Base-by-base conservation (phyloP, 441 rosid species). In the Dalechampia spathulata region DNA sequence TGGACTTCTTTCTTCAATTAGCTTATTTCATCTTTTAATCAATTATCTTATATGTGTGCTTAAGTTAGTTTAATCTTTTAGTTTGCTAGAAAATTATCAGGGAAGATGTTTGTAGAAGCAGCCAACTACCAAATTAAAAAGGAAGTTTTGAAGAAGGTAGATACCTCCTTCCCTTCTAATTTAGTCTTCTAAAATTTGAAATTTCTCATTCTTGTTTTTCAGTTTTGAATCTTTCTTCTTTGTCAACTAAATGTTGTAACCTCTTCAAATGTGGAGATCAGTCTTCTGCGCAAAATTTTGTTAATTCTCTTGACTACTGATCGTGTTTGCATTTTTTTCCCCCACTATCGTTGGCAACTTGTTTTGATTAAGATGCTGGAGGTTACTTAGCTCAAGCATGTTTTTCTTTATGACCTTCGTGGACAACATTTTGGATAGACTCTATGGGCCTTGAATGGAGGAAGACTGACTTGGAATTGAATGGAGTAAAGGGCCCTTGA, bases 101-200 rank as follows among this genome's bases (percentile, higher is more conserved):
- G 95, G 55, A 87, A 83, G 73, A 75, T 82, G 62, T 65, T 80
- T 58, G 34, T 67, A 48, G 90, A 83, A 73, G 90, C 96, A 72
- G 96, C 98, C 51, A 86, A 87, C 63, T 91, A 86, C 70, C 83
- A 81, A 74, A 77, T 82, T 56, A 78, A 78, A 70, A 86, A 66
- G 74, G 93, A 88, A 76, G 65, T 83, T 66, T 67, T 91, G 14
- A 86, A 65, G 66, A 84, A 80, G 90, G 92, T 88, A 67, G 42
- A 13, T 59, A 43, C 52, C 68, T 62, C n/a, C 37, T 42, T n/a
- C 40, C 41, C 7, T 55, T 56, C 32, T 44, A 22, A 49, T 20
- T 22, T 42, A 44, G 9, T 7, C 46, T 56, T 34, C 38, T 34
- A 51, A 46, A 12, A 47, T 19, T 36, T 32, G 26, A 30, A 55